Evolutionary conservation across 345 rosid genomes (phyloP), one percentile per base, ranked within the genome.

Genomic region (Nephelium lappaceum): DNA sequence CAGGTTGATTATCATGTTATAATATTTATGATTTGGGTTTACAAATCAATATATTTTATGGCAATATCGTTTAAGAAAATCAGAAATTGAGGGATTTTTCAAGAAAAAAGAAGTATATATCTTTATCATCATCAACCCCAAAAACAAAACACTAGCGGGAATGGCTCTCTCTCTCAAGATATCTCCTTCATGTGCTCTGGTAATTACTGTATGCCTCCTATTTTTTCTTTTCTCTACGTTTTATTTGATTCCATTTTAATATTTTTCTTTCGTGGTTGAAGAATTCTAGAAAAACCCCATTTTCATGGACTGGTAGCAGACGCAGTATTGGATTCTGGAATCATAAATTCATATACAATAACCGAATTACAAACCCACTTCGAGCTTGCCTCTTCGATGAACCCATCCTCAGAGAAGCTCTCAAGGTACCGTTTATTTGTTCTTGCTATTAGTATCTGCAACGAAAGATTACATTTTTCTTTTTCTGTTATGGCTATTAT

Each of bases 391-490:
- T 77, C 74, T 51, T 78, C 19, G 86, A 88, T 53, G 86, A 86
- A 9, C 90, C 91, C 72, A 84, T 88, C 69, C 79, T 88, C 79
- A 88, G 77, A 73, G 84, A 90, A 79, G 91, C 91, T 67, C 78
- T 88, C 71, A 86, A 88, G 91, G 91, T 87, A 11, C 27, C 11
- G 45, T 12, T 24, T 11, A 14, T 71, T 10, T 43, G 11, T 10
- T 1, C 5, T 10, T 11, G 8, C 8, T 42, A 36, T 51, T 25
- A 15, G 19, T 25, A 31, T 49, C 12, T 38, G 19, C 12, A 36
- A 19, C 36, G 75, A 2, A 24, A 47, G 47, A 1, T 27, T 27
- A 27, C 1, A 31, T 31, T 31, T 45, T 45, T 9, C 9, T 43
- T 43, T 2, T 11, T 45, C 51, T 45, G 51, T 45, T 31, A 31